Base-by-base conservation (phyloP, 2,329 filamentous ascomycete genomes). In the Lachnellula occidentalis region DNA sequence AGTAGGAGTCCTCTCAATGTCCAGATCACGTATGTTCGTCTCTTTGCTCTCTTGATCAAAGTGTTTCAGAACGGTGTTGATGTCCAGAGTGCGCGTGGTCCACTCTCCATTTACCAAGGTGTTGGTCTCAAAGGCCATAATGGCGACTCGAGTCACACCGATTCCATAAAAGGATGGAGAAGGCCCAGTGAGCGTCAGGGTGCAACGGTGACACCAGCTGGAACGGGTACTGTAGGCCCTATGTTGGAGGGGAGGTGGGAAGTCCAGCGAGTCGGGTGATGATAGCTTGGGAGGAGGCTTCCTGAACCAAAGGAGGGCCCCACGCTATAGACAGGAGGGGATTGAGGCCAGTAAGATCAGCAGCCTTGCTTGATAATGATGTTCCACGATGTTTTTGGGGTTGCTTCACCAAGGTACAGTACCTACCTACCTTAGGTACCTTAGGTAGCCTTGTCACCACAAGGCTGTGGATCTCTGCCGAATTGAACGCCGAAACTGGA, bases 1-100 rank as follows among this genome's bases (percentile, higher is more conserved):
- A 19, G 71, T 72, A 5, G 86, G 82, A 31, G 74, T 72, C 49
- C 66, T 72, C 46, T 65, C 57, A 19, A 59, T 53, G 53, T 65
- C 70, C 49, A 60, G 54, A 22, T 65, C 49, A 59, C 67, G 34
- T 64, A 69, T 19, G 64, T 67, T 34, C 62, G 63, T 56, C 67
- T 73, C 55, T 67, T 64, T 49, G 58, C 64, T 62, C 58, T 66
- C 55, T 51, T 63, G 56, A 34, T 69, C 59, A 60, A 69, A 64
- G 61, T 69, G 59, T 58, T 63, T 69, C 59, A 77, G 69, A 42
- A 76, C 68, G 31, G 72, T 67, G 56, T 76, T 72, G 50, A 74
- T 63, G 61, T 76, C 71, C 54, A 70, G 50, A n/a, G 59, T 67
- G 51, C 64, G 61, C 14, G 67, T 70, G 8, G 64, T 66, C 69